Evolutionary conservation across 2,329 filamentous ascomycete species (phyloP).

Genomic region (Microcyclosporella mali): DNA sequence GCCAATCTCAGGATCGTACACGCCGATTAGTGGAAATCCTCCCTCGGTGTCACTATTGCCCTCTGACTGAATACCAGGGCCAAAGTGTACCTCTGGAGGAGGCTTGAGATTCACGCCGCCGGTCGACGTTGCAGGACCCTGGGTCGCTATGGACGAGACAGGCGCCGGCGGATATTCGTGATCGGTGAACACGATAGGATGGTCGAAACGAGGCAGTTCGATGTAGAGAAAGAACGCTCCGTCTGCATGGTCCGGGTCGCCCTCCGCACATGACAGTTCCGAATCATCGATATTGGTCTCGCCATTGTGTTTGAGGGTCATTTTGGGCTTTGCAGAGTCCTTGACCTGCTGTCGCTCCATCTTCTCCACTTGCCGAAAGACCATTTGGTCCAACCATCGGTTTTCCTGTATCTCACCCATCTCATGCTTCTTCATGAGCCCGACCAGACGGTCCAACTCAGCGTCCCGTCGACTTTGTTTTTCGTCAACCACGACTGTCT

Average conservation of each 20-base stretch:
- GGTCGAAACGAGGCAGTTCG: slow-evolving; percentile 90
- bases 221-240: slow-evolving; percentile 77
- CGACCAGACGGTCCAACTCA: slow-evolving; percentile 84
- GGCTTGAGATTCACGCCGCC: slow-evolving; percentile 69
- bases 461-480: slow-evolving; percentile 41
- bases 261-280: slow-evolving; percentile 31
- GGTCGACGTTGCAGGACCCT: slow-evolving; percentile 1
- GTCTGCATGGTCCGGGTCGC: slow-evolving; percentile 42
- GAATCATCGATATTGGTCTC: slow-evolving; percentile 4
- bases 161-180: slow-evolving; percentile 84
- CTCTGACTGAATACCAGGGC: slow-evolving; percentile 75
- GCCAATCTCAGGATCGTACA: slow-evolving; percentile 91
- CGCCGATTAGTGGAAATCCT: slow-evolving; percentile 64
- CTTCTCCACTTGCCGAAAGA: slow-evolving; percentile 85
- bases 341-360: slow-evolving; percentile 37
- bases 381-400: slow-evolving; percentile 91
- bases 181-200: slow-evolving; percentile 90
- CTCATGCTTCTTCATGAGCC: slow-evolving; percentile 92
- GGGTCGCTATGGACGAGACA: slow-evolving; percentile 59
- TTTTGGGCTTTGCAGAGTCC: slow-evolving; percentile 28
- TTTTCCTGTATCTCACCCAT: slow-evolving; percentile 92
- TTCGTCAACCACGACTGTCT: slow-evolving; percentile 51
- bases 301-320: slow-evolving; percentile 2
- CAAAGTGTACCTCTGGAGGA: slow-evolving; percentile 80
- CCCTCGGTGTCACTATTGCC: slow-evolving; percentile 46